Evolutionary conservation across 139 green algal genomes (phyloP), one percentile per base, ranked within the genome.

Genomic region (Parachlorella kessleri): DNA sequence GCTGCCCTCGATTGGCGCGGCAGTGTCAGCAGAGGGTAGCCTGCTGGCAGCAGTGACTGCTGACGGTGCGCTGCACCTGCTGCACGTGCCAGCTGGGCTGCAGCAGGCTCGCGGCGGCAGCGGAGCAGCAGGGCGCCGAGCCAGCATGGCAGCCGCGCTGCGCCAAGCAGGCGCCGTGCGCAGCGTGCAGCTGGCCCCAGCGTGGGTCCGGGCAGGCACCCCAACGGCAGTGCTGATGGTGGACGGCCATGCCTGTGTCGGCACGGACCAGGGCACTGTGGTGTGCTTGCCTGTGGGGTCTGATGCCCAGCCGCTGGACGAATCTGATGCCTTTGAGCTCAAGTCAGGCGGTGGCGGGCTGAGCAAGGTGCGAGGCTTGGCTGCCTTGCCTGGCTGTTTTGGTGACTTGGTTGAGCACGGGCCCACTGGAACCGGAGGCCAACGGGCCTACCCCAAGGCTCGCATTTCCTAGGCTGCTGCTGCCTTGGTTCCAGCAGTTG

Each of bases 151-250:
- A 2, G 55, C 28, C 32, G 55, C 64, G 41, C 63, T 84, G 41
- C 24, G 39, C 1, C 41, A 66, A 0, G 8, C 64, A 2, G 80
- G 28, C 4, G 42, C 53, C 6, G 24, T 83, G 26, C 8, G 36
- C 33, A 65, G 38, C 33, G 41, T 70, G 3, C 24, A 74, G 6
- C 36, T 85, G 41, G 80, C 74, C 8, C 18, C 74, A 21, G 14
- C 26, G 4, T 77, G 78, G 21, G 37, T 37, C 10, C 38, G 48
- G 0, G 30, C 68, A 0, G 80, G 80, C 3, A 6, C 59, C 3
- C 80, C 80, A 18, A 77, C 66, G 5, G 36, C 66, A 2, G 26
- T 85, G 66, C 59, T 83, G n/a, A 37, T 70, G 10, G 66, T 85
- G 35, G 59, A 37, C 21, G 55, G 66, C 37, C 39, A 32, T 10